Evolutionary conservation across 208 protist species (phyloP).

Genomic region (Trypanosoma cruzi): DNA sequence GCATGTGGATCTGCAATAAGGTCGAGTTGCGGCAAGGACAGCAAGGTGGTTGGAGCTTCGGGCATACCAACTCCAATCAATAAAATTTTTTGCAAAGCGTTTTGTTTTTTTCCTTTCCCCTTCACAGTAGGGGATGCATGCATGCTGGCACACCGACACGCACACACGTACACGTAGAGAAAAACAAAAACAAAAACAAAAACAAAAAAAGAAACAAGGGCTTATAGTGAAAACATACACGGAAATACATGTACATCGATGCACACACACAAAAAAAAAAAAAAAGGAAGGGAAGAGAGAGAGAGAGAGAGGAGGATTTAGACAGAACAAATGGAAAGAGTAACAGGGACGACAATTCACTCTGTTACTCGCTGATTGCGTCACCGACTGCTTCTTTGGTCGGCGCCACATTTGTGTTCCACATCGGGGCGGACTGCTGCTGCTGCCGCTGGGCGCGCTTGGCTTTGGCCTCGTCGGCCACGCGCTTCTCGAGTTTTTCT

Average conservation of each 20-base stretch:
- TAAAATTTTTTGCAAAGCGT: background rate
- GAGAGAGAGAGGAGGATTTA: too few relatives aligned
- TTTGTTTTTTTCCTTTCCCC: too few relatives aligned
- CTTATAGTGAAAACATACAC: too few relatives aligned
- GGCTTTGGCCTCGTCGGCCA: conserved; percentile 48
- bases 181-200: background rate
- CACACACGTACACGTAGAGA: conserved; percentile 7
- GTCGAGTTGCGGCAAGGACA: conserved; percentile 33
- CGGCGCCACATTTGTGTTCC: conserved; percentile 29
- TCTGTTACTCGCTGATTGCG: background rate
- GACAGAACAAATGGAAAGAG: too few relatives aligned
- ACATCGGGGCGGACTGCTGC: conserved; percentile 27
- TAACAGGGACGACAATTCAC: background rate
- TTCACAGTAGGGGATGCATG: too few relatives aligned
- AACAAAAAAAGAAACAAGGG: conserved; percentile 12
- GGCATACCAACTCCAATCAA: background rate
- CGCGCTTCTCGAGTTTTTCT: conserved; percentile 90
- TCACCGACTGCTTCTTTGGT: background rate
- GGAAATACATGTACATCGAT: too few relatives aligned
- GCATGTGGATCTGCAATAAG: conserved; percentile 26
- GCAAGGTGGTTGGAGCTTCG: conserved; percentile 18
- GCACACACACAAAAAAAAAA: background rate
- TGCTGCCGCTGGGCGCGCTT: conserved; percentile 40
- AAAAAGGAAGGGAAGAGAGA: background rate
- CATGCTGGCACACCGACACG: conserved; percentile 14